Evolutionary conservation across 1,284 basidiomycete genomes (phyloP).

Genomic region (Apiotrichum akiyoshidainum): DNA sequence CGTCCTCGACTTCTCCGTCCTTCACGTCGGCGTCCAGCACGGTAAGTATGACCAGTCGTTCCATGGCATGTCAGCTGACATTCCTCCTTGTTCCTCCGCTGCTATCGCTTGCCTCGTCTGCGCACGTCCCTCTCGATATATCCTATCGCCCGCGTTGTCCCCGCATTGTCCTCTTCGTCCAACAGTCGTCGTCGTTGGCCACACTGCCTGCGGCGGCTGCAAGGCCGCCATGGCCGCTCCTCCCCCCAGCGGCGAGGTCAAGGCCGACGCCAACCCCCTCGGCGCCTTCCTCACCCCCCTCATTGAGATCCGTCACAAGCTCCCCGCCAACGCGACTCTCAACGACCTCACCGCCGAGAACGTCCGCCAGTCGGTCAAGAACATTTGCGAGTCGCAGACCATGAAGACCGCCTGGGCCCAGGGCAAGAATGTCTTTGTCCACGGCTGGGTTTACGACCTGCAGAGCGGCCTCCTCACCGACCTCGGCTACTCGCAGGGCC

Average conservation of each 20-base stretch:
- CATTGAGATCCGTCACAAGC: slow-evolving; percentile 58
- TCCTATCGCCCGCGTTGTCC: not conserved
- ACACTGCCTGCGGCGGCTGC: slow-evolving; percentile 72
- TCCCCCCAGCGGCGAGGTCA: slow-evolving; percentile 6
- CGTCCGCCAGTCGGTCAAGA: slow-evolving; percentile 70
- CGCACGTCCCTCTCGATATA: not conserved
- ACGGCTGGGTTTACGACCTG: slow-evolving; percentile 81
- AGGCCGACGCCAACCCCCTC: slow-evolving; percentile 56
- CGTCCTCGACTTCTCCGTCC: slow-evolving; percentile 76
- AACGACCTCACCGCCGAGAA: slow-evolving; percentile 68
- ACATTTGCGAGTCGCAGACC: slow-evolving; percentile 59
- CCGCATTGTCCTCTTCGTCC: not conserved
- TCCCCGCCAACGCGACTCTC: slow-evolving; percentile 56
- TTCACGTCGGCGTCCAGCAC: slow-evolving; percentile 74
- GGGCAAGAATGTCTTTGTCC: slow-evolving; percentile 64
- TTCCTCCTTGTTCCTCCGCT: not conserved
- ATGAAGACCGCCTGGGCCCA: slow-evolving; percentile 69
- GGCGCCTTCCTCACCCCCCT: slow-evolving; percentile 71
- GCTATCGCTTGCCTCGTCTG: not conserved
- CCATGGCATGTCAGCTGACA: not conserved
- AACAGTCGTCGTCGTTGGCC: slow-evolving; percentile 73
- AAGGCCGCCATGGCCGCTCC: slow-evolving; percentile 58
- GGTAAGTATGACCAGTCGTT: slow-evolving; percentile 51
- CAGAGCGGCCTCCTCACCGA: slow-evolving; percentile 67
- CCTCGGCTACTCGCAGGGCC: slow-evolving; percentile 54